Conservation (phyloP, 768 basidiomycete species). For the Leccinum sublutescens region DNA sequence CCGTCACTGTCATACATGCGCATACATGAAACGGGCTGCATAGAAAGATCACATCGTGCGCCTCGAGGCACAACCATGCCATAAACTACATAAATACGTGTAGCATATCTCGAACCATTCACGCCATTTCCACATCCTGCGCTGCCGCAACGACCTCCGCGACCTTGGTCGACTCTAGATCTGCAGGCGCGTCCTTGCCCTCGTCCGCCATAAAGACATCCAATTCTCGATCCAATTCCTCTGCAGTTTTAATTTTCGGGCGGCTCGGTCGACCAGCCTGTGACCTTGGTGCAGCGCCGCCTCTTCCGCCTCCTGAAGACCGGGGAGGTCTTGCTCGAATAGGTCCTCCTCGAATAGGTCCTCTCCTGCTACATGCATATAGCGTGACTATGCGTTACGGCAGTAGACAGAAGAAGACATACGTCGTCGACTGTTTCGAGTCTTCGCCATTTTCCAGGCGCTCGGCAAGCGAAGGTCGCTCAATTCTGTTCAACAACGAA, state of each 20-base stretch:
- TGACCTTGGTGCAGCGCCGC: conserved; percentile 12
- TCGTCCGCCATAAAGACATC: conserved; percentile 82
- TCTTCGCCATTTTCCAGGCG: conserved; percentile 54
- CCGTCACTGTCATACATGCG: background rate
- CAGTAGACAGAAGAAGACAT: background rate
- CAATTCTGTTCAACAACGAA: conserved; percentile 71
- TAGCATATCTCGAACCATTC: conserved; percentile 6
- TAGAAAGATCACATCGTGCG: background rate
- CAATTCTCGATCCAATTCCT: conserved; percentile 84
- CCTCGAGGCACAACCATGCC: conserved; percentile 2
- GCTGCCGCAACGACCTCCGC: conserved; percentile 10
- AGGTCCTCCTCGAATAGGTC: conserved; percentile 56
- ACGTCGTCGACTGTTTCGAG: conserved; percentile 14
- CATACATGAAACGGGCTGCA: background rate
- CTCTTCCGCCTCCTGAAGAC: conserved; percentile 16
- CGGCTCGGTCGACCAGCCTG: conserved; percentile 32
- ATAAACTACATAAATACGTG: conserved; percentile 21
- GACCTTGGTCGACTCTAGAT: conserved; percentile 15
- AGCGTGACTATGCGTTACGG: background rate
- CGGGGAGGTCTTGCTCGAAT: conserved; percentile 39
- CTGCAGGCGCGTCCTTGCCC: conserved; percentile 21
- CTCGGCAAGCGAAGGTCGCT: conserved; percentile 68
- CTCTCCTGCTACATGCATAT: conserved; percentile 33
- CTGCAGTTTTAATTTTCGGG: conserved; percentile 68
- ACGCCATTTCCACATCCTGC: conserved; percentile 59